Base-by-base conservation (phyloP, 2,329 filamentous ascomycete species). In the Cercospora sojina region DNA sequence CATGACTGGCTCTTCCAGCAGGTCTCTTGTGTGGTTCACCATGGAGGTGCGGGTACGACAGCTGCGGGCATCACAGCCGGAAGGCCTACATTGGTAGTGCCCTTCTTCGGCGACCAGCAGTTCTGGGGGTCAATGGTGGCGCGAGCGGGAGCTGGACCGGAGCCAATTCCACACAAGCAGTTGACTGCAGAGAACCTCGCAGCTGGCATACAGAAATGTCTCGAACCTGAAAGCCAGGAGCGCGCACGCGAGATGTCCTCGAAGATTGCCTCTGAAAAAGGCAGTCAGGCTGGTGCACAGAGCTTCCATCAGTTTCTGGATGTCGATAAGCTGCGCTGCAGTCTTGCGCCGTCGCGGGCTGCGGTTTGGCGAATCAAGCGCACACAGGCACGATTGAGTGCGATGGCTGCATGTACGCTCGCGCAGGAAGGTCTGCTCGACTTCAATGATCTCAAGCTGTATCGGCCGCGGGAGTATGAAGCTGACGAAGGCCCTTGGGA, bases 401-500 rank as follows among this genome's bases (percentile, higher is more conserved):
- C 90, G 0, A 83, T 96, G 65, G 91, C 91, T 12, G 91, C 90
- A 2, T 84, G 88, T 5, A 85, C 89, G 0, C 79, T 95, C 35
- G 88, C 89, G 1, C 85, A 88, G 20, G 84, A 86, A 69, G 87
- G 86, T 0, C 77, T 88, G 27, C 72, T 96, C 3, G 83, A 88
- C 61, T 90, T 91, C 71, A 84, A 87, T 0, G 88, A 93, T 71
- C 77, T 95, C 20, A 92, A 92, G 74, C 78, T 94, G 85, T 92
- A 74, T 67, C 68, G 86, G 29, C 73, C 85, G 8, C 77, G 80
- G 66, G 91, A 96, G 76, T 92, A 94, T 77, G 87, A 90, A 69
- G 91, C 90, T 0, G 90, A 92, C 66, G 87, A 90, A 32, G 90
- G 93, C 53, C 92, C 92, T 0, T 88, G 86, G 73, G 92, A 95